A percentile compares a stretch with the other conserved stretches of the same genome.
These are phyloP conservation scores for Penstemon barbatus DNA, from an alignment of 257 asterid genomes.

Conservation along the genomic window DNA sequence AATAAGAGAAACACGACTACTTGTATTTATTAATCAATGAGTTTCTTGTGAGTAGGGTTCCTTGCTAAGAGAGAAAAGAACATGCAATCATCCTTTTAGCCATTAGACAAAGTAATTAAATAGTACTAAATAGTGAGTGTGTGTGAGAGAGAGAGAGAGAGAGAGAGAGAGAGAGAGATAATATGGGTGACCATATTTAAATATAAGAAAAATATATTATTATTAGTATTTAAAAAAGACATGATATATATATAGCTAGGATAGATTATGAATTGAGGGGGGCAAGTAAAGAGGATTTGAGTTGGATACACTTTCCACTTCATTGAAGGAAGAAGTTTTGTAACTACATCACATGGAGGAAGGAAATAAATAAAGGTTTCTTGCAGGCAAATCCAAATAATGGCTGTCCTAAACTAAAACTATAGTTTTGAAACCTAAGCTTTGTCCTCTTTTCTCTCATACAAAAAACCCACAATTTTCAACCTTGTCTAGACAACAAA, in stretches of 20 bases:
- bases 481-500: slow-evolving; percentile 11
- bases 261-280: slow-evolving; percentile 30
- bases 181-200: background rate
- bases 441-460: slow-evolving; percentile 12
- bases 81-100: slow-evolving; percentile 46
- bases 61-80: slow-evolving; percentile 74
- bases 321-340: slow-evolving; percentile 47
- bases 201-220: background rate
- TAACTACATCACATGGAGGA: slow-evolving; percentile 59
- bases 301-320: slow-evolving; percentile 66
- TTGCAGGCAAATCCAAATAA: slow-evolving; percentile 30
- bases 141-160: slow-evolving; percentile 21
- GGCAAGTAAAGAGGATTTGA: slow-evolving; percentile 46
- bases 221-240: slow-evolving; percentile 4
- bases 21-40: slow-evolving; percentile 17
- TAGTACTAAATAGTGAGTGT: background rate
- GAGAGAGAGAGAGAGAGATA: slow-evolving; percentile 15
- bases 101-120: slow-evolving; percentile 21
- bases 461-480: slow-evolving; percentile 6
- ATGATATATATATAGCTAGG: background rate
- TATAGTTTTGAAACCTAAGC: slow-evolving; percentile 14
- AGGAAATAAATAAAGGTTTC: slow-evolving; percentile 36
- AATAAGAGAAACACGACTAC: slow-evolving; percentile 3
- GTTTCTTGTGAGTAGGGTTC: slow-evolving; percentile 44
- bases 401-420: slow-evolving; percentile 9